Base-by-base conservation (phyloP, 2,329 filamentous ascomycete genomes). In the Daldinia sp. region DNA sequence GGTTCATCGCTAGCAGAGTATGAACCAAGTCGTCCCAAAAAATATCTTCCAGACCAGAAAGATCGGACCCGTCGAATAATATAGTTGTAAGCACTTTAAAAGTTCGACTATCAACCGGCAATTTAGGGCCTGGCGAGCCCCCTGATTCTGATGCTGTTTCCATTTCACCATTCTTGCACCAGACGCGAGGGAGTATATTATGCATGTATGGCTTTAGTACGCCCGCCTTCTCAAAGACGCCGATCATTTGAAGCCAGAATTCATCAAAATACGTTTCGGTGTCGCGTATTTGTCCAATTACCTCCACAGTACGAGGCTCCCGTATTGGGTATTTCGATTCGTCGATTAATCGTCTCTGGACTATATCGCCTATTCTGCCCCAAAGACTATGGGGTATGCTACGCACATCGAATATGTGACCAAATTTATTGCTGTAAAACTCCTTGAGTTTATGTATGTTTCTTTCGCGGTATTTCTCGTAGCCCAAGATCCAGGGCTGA, bases 11-110 rank as follows among this genome's bases (percentile, higher is more conserved):
- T 29, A 29, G 10, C 56, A 65, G 51, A 8, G 59, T 37, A 10
- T 65, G 27, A 13, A 67, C 39, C 39, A 67, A 54, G 21, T 65
- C 58, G 2, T 43, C 37, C 64, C 62, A 67, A 10, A 27, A 13
- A 15, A 67, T 17, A 1, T 56, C 41, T 39, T 21, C 34, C n/a
- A 34, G n/a, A 11, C 29, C 25, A 11, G 49, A 50, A 32, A 21
- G 13, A 11, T 51, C 49, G 2, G 41, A 11, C 7, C 25, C 51
- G 6, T 58, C 50, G 30, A 29, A 58, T n/a, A 66, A 23, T 17
- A 64, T 21, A 7, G 21, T 17, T 2, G 29, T 25, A 19, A 66
- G 50, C 4, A 56, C 50, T 27, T 61, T 58, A 9, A 66, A 43
- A 13, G 60, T 21, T 48, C 57, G 60, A n/a, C 51, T 45, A 25